phyloP scores from a whole-genome alignment of 2,329 filamentous ascomycete species.

The Phymatotrichopsis omnivora region DNA sequence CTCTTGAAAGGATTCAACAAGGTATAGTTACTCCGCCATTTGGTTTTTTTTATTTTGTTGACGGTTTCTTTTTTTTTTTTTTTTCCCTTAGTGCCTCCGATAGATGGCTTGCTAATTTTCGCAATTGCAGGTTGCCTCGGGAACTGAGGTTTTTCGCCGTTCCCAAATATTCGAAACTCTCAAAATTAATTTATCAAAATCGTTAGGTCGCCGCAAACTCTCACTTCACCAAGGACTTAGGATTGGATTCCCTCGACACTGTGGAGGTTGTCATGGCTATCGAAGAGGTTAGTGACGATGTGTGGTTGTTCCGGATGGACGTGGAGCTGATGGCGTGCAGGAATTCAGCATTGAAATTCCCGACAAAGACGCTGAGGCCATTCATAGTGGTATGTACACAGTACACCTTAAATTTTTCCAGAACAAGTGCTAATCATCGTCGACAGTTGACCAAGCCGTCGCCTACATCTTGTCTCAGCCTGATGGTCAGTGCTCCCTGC shows the following conservation, averaged over 20 bases:
- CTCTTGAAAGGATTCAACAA: conserved; percentile 96
- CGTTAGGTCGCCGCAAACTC: conserved; percentile 20
- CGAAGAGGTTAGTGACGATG: conserved; percentile 61
- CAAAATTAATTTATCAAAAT: conserved; percentile 9
- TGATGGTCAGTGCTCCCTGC: conserved; percentile 60
- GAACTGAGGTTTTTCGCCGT: conserved; percentile 20
- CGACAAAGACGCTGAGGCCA: conserved; percentile 89
- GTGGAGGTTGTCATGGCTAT: conserved; percentile 99
- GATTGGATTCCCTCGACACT: conserved; percentile 92
- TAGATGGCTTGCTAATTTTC: conserved; percentile 13
- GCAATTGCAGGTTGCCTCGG: conserved; percentile 20
- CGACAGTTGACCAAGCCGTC: conserved; percentile 79
- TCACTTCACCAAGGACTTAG: conserved; percentile 96
- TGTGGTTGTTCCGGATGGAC: neutral
- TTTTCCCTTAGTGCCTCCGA: conserved; percentile 21
- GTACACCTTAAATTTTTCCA: neutral
- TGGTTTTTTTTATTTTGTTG: neutral
- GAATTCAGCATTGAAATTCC: conserved; percentile 92
- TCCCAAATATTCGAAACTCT: neutral
- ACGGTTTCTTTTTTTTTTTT: neutral
- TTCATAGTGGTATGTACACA: conserved; percentile 73
- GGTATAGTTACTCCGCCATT: conserved; percentile 45
- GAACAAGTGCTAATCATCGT: conserved; percentile 2
- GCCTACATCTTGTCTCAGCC: conserved; percentile 90
- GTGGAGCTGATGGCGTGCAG: conserved; percentile 35